Base-by-base conservation (phyloP, 495 filamentous ascomycete genomes). In the Tuber aestivum region DNA sequence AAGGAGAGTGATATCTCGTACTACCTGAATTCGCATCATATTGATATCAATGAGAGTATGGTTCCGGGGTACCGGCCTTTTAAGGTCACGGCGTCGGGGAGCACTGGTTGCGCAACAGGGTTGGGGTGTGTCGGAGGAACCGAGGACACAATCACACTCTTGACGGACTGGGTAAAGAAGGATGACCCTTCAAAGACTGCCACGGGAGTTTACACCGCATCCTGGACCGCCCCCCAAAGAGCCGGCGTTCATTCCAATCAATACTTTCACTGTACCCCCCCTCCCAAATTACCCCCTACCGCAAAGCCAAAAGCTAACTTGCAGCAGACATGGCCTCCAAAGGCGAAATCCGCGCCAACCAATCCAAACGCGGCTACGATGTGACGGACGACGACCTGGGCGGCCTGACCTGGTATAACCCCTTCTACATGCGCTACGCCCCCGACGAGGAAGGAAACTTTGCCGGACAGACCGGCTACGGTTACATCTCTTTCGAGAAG, bases 341-440 rank as follows among this genome's bases (percentile, higher is more conserved):
- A 41, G 94, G 94, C 76, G 94, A 97, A 85, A 90, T 97, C 82
- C 89, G 92, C 70, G 89, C 94, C 75, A 92, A 97, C 86, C 94
- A 97, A 85, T 94, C 94, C 23, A 97, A 97, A 86, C 90, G 94
- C 35, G 93, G 94, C 37, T 97, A 97, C 83, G 94, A 97, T 77
- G 91, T 97, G n/a, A 92, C 94, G 1, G 92, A 92, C 56, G 94
- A 97, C 80, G 86, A 87, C 9, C 85, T 87, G 1, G 88, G 89
- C 18, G 87, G 89, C 77, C 83, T 97, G 72, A 86, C 89, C 79
- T 97, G 93, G 92, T 92, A 92, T 77, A 97, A 97, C 83, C 94
- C 93, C 83, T 97, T 97, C 86, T 97, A 97, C 82, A 97, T 97
- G 94, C 89, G 91, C 79, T 97, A 97, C 81, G 94, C 94, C 20